phyloP scores from a whole-genome alignment of 225 moss, liverwort and hornwort genomes.

The Physcomitrium patens region DNA sequence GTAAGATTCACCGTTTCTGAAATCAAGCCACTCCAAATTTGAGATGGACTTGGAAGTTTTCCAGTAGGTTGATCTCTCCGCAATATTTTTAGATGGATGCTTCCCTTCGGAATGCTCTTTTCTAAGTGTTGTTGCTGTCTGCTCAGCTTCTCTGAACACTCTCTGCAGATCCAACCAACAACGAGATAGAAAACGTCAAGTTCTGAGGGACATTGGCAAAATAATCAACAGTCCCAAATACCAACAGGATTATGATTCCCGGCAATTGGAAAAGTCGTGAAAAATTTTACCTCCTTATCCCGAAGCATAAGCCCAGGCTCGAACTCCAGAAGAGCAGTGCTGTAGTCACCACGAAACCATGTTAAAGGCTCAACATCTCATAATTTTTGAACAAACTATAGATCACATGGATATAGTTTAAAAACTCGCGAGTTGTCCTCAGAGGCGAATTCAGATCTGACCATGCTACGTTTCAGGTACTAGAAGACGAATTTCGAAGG shows the following conservation, averaged over 20 bases:
- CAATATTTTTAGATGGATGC: slow-evolving; percentile 3
- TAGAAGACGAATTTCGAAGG: neutral
- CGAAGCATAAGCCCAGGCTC: slow-evolving; percentile 54
- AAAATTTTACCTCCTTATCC: slow-evolving; percentile 43
- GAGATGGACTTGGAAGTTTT: slow-evolving; percentile 41
- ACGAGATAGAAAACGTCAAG: slow-evolving; percentile 14
- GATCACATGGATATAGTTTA: neutral
- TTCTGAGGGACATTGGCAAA: neutral
- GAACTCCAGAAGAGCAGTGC: slow-evolving; percentile 61
- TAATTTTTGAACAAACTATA: neutral
- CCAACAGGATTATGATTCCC: neutral
- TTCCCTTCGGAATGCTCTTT: slow-evolving; percentile 33
- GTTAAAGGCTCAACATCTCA: slow-evolving; percentile 12
- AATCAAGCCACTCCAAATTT: slow-evolving; percentile 71
- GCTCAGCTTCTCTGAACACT: slow-evolving; percentile 76
- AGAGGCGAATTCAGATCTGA: slow-evolving; percentile 4
- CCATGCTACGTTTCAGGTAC: neutral
- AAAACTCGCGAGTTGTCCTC: slow-evolving; percentile 1
- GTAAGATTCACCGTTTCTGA: slow-evolving; percentile 16
- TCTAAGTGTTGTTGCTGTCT: slow-evolving; percentile 42
- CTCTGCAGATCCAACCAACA: slow-evolving; percentile 51
- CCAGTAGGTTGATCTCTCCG: neutral
- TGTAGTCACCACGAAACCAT: slow-evolving; percentile 30
- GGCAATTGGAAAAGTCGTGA: neutral
- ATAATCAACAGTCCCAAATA: slow-evolving; percentile 11